Conservation (phyloP, 164 flowering plant species). For the Berberis thunbergii region DNA sequence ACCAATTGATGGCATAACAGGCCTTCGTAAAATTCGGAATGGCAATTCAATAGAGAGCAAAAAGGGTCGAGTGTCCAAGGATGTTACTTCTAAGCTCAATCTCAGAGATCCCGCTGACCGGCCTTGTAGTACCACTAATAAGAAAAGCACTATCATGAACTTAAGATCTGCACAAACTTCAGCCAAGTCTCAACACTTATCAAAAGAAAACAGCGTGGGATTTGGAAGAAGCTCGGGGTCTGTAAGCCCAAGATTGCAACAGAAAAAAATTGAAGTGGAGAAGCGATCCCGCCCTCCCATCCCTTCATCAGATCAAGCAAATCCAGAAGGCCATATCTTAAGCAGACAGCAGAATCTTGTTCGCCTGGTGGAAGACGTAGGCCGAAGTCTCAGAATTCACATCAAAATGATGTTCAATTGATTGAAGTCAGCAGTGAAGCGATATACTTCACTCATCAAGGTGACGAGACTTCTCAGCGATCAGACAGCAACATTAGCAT, state of each 20-base stretch:
- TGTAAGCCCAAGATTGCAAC: constrained; percentile 63
- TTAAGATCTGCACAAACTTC: constrained; percentile 22
- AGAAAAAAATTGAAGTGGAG: constrained; percentile 59
- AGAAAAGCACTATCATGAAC: constrained; percentile 27
- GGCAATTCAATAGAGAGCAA: constrained; percentile 13
- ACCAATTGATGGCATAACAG: constrained; percentile 17
- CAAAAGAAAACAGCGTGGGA: constrained; percentile 33
- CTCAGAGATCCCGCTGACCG: constrained; percentile 16
- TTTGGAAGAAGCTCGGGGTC: constrained; percentile 44
- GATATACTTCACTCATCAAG: constrained; percentile 39
- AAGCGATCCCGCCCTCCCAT: constrained; percentile 48
- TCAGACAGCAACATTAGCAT: constrained; percentile 31
- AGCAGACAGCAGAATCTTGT: constrained; percentile 37
- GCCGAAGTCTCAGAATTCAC: constrained; percentile 25
- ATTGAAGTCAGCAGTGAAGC: constrained; percentile 48
- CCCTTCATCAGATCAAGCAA: constrained; percentile 56
- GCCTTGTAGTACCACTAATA: constrained; percentile 22
- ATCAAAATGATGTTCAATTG: constrained; percentile 38
- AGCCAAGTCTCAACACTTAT: constrained; percentile 28
- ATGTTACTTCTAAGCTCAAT: constrained; percentile 23
- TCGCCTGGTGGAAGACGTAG: constrained; percentile 58
- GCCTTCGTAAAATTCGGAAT: constrained; percentile 18
- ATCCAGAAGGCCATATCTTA: constrained; percentile 37
- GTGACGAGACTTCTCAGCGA: constrained; percentile 33
- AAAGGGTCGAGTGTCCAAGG: constrained; percentile 23